Evolutionary conservation across 495 filamentous ascomycete species (phyloP).

Genomic region (Amphirosellinia nigrospora): DNA sequence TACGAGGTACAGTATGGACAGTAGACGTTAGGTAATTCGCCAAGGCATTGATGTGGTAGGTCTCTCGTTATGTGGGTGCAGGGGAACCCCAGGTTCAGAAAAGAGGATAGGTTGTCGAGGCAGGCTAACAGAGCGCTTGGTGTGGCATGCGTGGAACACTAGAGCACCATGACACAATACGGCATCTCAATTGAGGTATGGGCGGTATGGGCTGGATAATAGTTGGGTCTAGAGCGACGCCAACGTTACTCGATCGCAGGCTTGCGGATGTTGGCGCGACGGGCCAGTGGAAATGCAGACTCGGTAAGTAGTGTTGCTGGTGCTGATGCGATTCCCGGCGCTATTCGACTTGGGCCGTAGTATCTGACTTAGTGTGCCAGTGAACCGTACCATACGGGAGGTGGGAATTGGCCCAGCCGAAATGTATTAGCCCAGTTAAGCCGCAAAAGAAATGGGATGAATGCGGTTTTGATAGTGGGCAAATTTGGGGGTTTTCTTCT

Average conservation of each 20-base stretch:
- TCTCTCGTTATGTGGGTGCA: constrained; percentile 25
- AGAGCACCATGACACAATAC: constrained; percentile 26
- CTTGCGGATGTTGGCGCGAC: constrained; percentile 17
- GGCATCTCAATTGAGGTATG: constrained; percentile 21
- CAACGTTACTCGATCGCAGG: constrained; percentile 21
- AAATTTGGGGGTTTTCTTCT: constrained; percentile 21
- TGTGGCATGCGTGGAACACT: constrained; percentile 21
- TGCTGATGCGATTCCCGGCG: constrained; percentile 1
- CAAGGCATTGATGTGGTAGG: constrained; percentile 20
- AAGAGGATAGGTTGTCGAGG: constrained; percentile 21
- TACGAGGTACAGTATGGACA: too few relatives aligned
- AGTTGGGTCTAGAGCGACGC: constrained; percentile 24
- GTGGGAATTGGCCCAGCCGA: not conserved
- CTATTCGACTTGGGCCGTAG: constrained; percentile 2
- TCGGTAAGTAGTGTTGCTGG: not conserved
- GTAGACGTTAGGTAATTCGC: not conserved
- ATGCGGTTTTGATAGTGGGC: not conserved
- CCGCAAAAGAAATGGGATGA: constrained; percentile 15
- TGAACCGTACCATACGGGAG: not conserved
- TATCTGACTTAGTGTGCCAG: not conserved
- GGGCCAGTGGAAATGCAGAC: constrained; percentile 12
- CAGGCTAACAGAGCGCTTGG: constrained; percentile 8
- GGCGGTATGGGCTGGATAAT: constrained; percentile 19
- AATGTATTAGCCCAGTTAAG: constrained; percentile 16
- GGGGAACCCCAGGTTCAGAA: constrained; percentile 22